Evolutionary conservation across 2,329 filamentous ascomycete species (phyloP).

Genomic region (Monosporascus sp.): DNA sequence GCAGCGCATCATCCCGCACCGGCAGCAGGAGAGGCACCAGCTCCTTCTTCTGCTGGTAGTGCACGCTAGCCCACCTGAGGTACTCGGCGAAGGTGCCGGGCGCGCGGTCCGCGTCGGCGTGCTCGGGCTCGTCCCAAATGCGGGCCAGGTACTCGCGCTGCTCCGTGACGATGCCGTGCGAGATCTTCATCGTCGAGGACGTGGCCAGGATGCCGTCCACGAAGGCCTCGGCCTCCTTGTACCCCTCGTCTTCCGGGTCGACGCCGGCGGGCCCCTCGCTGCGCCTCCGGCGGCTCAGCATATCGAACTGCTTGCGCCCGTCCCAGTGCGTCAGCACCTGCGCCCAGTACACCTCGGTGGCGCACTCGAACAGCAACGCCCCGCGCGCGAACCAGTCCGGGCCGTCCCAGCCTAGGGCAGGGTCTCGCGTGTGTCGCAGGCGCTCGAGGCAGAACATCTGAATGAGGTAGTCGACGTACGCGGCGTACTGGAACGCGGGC

Average conservation of each 20-base stretch:
- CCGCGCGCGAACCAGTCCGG: neutral
- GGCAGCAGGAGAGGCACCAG: neutral
- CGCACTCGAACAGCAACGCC: neutral
- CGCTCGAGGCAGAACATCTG: slow-evolving; percentile 1
- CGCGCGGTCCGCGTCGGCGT: slow-evolving; percentile 22
- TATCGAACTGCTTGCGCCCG: slow-evolving; percentile 4
- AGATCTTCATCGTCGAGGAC: slow-evolving; percentile 27
- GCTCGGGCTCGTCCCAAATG: slow-evolving; percentile 22
- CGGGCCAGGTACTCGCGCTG: slow-evolving; percentile 16
- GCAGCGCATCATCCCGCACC: neutral
- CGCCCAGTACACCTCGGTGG: neutral
- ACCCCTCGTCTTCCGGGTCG: slow-evolving; percentile 1
- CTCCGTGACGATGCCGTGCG: slow-evolving; percentile 23
- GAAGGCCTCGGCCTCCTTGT: slow-evolving; percentile 9
- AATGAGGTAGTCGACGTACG: neutral
- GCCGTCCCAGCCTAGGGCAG: neutral
- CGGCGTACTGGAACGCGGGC: neutral
- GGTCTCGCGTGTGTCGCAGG: neutral
- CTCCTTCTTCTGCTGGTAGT: slow-evolving; percentile 25
- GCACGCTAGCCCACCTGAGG: slow-evolving; percentile 25
- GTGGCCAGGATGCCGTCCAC: slow-evolving; percentile 24
- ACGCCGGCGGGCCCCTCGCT: slow-evolving; percentile 5
- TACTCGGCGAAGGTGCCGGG: slow-evolving; percentile 27
- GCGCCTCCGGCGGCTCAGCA: slow-evolving; percentile 4
- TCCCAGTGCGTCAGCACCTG: neutral